These are phyloP conservation scores for Xylaria sp. DNA, from an alignment of 2,329 filamentous ascomycete genomes.

Conservation along the genomic window DNA sequence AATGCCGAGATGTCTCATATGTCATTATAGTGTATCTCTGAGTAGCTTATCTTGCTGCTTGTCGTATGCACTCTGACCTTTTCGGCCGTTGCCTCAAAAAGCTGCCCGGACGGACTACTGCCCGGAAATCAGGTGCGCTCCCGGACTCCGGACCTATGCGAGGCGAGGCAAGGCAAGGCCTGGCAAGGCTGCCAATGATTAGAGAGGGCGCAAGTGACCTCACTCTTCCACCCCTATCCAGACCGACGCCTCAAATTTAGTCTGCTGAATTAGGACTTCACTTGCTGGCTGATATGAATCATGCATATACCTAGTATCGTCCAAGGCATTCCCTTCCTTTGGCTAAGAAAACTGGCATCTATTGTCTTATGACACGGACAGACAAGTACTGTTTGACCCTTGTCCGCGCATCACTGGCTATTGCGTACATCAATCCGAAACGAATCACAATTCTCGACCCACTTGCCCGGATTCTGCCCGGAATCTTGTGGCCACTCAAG, in stretches of 20 bases:
- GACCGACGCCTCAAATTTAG: too few species aligned
- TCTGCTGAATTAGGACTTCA: too few species aligned
- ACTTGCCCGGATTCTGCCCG: conserved; percentile 13
- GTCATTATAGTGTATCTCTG: too few species aligned
- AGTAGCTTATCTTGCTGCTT: not conserved
- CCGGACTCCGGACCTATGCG: too few species aligned
- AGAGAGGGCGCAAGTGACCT: conserved; percentile 3
- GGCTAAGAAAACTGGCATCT: not conserved
- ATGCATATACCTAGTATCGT: not conserved
- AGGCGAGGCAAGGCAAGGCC: not conserved
- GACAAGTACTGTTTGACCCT: not conserved
- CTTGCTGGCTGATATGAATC: too few species aligned
- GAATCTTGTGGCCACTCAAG: conserved; percentile 5
- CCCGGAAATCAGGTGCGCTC: too few species aligned
- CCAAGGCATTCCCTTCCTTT: not conserved
- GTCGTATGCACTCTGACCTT: not conserved
- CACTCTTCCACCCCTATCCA: too few species aligned
- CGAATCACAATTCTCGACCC: conserved; percentile 13
- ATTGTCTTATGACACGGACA: not conserved
- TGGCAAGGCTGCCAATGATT: conserved; percentile 16
- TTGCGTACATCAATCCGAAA: conserved; percentile 12
- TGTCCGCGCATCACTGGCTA: conserved; percentile 2
- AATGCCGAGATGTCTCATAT: not conserved
- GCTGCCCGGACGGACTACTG: too few species aligned
- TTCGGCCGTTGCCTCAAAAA: not conserved